Evolutionary conservation across 2,329 filamentous ascomycete species (phyloP).

Genomic region (Diaporthe sp.): DNA sequence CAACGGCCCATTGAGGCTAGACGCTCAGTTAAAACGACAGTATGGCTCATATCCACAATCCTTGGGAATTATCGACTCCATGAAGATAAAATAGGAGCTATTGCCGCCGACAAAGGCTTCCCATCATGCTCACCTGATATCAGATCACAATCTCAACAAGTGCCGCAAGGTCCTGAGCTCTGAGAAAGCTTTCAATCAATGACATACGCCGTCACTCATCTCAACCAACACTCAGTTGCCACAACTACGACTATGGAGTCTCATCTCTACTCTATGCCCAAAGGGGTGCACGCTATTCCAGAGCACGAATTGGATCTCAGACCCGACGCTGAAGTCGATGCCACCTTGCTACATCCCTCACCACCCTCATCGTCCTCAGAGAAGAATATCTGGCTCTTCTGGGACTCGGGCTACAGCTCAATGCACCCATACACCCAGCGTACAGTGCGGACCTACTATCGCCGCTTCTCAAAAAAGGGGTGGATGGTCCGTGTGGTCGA

Average conservation of each 20-base stretch:
- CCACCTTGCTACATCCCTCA: conserved; percentile 50
- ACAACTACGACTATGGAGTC: conserved; percentile 37
- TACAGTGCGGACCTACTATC: conserved; percentile 64
- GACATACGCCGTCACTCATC: not conserved
- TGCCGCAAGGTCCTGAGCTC: not conserved
- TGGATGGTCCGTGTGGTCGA: conserved; percentile 66
- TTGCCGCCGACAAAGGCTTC: not conserved
- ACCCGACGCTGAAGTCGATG: conserved; percentile 57
- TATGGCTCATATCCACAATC: too few relatives aligned
- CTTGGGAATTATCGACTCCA: too few relatives aligned
- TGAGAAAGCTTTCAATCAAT: not conserved
- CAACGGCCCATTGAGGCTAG: not conserved
- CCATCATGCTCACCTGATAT: not conserved
- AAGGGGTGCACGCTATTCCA: conserved; percentile 54
- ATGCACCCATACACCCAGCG: conserved; percentile 64
- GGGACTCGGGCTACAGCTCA: conserved; percentile 59
- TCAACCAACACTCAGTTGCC: not conserved
- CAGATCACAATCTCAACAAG: not conserved
- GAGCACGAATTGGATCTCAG: conserved; percentile 54
- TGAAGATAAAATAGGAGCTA: not conserved
- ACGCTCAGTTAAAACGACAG: not conserved
- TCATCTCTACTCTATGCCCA: conserved; percentile 46
- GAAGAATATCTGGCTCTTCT: conserved; percentile 70
- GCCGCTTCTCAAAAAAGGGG: conserved; percentile 60
- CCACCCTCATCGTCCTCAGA: conserved; percentile 48